Conservation (phyloP, 2,329 filamentous ascomycete genomes). For the Magnaporthiopsis poae region DNA sequence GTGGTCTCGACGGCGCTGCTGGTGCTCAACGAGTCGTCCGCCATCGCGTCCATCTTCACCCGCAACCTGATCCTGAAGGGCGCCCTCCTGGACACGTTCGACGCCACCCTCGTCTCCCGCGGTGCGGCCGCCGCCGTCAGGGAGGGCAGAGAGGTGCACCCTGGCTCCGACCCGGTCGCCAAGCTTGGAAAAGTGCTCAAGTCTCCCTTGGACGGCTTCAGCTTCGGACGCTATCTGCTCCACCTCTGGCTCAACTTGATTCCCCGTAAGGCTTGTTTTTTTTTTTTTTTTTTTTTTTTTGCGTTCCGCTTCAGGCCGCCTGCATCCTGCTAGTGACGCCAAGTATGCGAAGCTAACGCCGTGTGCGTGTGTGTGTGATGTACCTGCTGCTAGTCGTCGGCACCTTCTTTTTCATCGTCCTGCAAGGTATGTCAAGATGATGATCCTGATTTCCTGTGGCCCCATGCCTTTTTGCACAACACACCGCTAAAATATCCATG, state of each 20-base stretch:
- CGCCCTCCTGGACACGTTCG: conserved; percentile 79
- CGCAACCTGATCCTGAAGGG: conserved; percentile 71
- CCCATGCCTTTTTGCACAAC: too few relatives aligned
- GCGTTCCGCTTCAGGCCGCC: neutral
- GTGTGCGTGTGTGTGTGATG: neutral
- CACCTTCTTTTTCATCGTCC: conserved; percentile 65
- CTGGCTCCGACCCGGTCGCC: conserved; percentile 45
- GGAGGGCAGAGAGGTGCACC: conserved; percentile 63
- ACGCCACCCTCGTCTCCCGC: conserved; percentile 53
- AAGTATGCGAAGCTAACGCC: neutral
- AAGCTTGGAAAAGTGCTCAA: conserved; percentile 49
- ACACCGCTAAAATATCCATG: neutral
- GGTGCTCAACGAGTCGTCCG: conserved; percentile 53
- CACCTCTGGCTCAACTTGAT: conserved; percentile 90
- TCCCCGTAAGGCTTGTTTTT: conserved; percentile 35
- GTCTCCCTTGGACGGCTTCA: conserved; percentile 46
- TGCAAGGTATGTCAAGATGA: conserved; percentile 50
- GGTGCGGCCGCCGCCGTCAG: conserved; percentile 53
- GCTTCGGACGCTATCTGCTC: conserved; percentile 62
- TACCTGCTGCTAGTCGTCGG: conserved; percentile 52
- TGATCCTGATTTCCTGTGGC: neutral
- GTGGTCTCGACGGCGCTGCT: conserved; percentile 63
- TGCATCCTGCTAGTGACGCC: neutral
- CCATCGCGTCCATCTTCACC: conserved; percentile 46
- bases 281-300: neutral